Evolutionary conservation across 2,329 filamentous ascomycete genomes (phyloP).

Genomic region (Microcyclospora pomicola): DNA sequence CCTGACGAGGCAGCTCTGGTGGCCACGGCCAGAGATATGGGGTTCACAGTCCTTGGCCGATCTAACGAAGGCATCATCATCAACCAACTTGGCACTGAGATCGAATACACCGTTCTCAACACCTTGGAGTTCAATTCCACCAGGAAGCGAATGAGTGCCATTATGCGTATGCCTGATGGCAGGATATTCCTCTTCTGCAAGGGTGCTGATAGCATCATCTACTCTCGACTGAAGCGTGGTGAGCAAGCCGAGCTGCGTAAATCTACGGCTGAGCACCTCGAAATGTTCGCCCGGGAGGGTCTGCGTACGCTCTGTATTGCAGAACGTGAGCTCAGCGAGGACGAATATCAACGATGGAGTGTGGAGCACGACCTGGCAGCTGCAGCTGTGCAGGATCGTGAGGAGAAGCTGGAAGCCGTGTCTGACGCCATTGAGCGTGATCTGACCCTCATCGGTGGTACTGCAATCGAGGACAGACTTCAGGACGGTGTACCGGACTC

Average conservation of each 20-base stretch:
- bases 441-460: constrained; percentile 76
- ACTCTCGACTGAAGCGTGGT: constrained; percentile 72
- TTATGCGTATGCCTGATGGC: constrained; percentile 85
- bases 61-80: constrained; percentile 68
- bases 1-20: constrained; percentile 93
- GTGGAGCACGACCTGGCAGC: constrained; percentile 78
- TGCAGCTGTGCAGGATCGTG: constrained; percentile 67
- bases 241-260: constrained; percentile 74
- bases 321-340: constrained; percentile 62
- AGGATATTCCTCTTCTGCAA: constrained; percentile 90
- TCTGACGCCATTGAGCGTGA: constrained; percentile 86
- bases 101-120: constrained; percentile 76
- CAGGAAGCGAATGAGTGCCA: constrained; percentile 94
- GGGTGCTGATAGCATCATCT: constrained; percentile 93
- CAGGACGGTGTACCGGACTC: constrained; percentile 96
- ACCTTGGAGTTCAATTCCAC: constrained; percentile 96
- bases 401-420: constrained; percentile 83
- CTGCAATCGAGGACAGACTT: constrained; percentile 90
- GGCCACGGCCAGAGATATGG: constrained; percentile 84
- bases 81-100: constrained; percentile 76
- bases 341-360: constrained; percentile 75
- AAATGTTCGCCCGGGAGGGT: constrained; percentile 93
- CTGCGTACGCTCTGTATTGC: constrained; percentile 90
- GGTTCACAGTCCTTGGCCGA: constrained; percentile 79
- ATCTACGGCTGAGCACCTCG: constrained; percentile 80